Evolutionary conservation across 148 eudicot genomes (phyloP).

Genomic region (Pharnaceum exiguum): DNA sequence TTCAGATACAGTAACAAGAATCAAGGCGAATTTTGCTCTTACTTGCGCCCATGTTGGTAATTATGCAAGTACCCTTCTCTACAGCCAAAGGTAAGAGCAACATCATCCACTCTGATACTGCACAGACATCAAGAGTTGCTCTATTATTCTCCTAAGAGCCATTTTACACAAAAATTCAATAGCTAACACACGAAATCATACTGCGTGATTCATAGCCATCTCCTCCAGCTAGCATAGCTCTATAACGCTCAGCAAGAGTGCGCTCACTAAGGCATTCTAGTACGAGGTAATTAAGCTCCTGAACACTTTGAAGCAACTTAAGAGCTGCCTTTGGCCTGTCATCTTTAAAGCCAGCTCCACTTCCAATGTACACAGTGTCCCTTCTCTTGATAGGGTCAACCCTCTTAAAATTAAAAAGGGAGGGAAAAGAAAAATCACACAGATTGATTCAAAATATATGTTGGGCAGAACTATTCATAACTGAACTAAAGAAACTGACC

Average conservation of each 20-base stretch:
- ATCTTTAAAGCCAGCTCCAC: slow-evolving; percentile 97
- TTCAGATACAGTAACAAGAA: neutral
- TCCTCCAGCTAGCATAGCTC: slow-evolving; percentile 63
- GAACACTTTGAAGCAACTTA: slow-evolving; percentile 79
- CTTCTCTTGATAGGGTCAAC: slow-evolving; percentile 47
- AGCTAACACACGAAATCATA: too few species aligned
- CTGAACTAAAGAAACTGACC: slow-evolving; percentile 51
- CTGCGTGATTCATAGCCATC: slow-evolving; percentile 87
- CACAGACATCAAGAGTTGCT: slow-evolving; percentile 15
- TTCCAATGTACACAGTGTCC: slow-evolving; percentile 80
- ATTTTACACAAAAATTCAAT: too few species aligned
- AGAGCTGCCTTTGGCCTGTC: slow-evolving; percentile 92
- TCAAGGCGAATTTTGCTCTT: slow-evolving; percentile 15
- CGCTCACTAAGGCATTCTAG: slow-evolving; percentile 99
- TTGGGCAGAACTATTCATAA: too few species aligned
- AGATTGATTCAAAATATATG: neutral
- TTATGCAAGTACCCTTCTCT: slow-evolving; percentile 75
- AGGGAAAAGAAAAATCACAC: too few species aligned
- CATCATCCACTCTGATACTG: slow-evolving; percentile 94
- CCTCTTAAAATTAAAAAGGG: too few species aligned
- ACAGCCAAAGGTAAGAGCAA: slow-evolving; percentile 92
- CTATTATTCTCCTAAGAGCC: too few species aligned
- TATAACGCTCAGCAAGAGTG: slow-evolving; percentile 77
- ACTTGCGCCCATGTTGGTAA: slow-evolving; percentile 99
- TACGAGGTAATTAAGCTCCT: slow-evolving; percentile 74